Base-by-base conservation (phyloP, 2,329 filamentous ascomycete genomes). In the Stachybotrys echinatus region DNA sequence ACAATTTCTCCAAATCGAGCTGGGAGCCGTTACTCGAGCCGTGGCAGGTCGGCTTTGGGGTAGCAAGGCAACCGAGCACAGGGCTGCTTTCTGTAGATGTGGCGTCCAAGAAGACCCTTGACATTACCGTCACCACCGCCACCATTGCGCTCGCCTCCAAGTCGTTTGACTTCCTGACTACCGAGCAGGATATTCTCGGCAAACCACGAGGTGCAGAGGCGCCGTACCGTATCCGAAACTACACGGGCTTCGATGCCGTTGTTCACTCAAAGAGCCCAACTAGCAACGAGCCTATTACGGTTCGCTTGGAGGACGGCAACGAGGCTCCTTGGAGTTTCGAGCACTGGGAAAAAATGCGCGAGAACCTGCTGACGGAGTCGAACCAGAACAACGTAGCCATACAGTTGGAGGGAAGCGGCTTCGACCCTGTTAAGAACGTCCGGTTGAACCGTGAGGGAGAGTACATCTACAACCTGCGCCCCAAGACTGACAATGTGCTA, bases 1-100 rank as follows among this genome's bases (percentile, higher is more conserved):
- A 96, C 76, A 99, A 99, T 69, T 99, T 99, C 70, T 94, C 94
- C 14, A 99, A 99, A 67, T 99, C 94, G 0, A 90, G 91, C 4
- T 99, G 94, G 94, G 94, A 99, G 66, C 94, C 94, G 3, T 72
- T 99, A 31, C 83, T 99, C 22, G 94, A 99, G 65, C 95, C 95
- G 7, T 99, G 94, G 94, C 85, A 92, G 57, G 77, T 97, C n/a
- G 91, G 91, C 2, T 84, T 99, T 57, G 89, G 95, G 54, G 83
- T 97, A 65, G 84, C 88, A 1, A 92, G 86, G 59, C 85, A 94
- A 51, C 77, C 84, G 22, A 79, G 82, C 40, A 88, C 86, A 0
- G 88, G 92, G 37, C 76, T 88, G 47, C 73, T 96, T 52, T 88
- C 89, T 0, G 76, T 99, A 18, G 92, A 97, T 50, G 74, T 96